phyloP scores from a whole-genome alignment of 345 rosid genomes.

The Eucalyptus viminalis region DNA sequence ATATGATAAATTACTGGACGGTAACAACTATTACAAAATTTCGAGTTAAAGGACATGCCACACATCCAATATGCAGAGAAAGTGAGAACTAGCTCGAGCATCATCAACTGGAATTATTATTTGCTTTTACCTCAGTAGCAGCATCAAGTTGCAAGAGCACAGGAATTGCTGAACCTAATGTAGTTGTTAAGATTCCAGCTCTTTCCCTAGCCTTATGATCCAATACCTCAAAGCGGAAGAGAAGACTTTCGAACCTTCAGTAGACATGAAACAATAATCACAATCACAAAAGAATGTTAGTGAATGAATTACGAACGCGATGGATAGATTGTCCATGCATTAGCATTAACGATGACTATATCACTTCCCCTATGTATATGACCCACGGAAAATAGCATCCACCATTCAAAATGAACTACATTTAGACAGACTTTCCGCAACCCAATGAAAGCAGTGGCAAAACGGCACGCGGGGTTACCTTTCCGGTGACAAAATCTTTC shows the following conservation, averaged over 20 bases:
- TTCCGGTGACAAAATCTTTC: conserved; percentile 50
- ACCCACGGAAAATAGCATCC: not conserved
- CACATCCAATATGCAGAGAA: not conserved
- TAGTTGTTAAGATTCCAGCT: conserved; percentile 82
- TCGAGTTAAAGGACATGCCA: not conserved
- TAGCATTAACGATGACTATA: not conserved
- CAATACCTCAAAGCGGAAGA: conserved; percentile 88
- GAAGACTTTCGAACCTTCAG: conserved; percentile 66
- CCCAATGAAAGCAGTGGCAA: not conserved
- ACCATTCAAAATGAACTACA: not conserved
- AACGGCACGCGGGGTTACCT: conserved; percentile 13
- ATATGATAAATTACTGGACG: too few species aligned
- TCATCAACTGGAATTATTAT: not conserved
- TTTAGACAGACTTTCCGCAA: not conserved
- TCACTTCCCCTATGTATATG: not conserved
- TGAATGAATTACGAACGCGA: not conserved
- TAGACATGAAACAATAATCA: not conserved
- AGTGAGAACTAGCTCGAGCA: not conserved
- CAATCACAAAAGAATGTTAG: not conserved
- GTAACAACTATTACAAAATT: not conserved
- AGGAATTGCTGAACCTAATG: conserved; percentile 78
- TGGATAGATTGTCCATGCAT: not conserved
- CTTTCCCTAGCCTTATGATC: conserved; percentile 98
- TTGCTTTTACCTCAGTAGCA: conserved; percentile 62
- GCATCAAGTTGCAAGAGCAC: conserved; percentile 78